Conservation (phyloP, 257 asterid species). For the Rauvolfia tetraphylla region DNA sequence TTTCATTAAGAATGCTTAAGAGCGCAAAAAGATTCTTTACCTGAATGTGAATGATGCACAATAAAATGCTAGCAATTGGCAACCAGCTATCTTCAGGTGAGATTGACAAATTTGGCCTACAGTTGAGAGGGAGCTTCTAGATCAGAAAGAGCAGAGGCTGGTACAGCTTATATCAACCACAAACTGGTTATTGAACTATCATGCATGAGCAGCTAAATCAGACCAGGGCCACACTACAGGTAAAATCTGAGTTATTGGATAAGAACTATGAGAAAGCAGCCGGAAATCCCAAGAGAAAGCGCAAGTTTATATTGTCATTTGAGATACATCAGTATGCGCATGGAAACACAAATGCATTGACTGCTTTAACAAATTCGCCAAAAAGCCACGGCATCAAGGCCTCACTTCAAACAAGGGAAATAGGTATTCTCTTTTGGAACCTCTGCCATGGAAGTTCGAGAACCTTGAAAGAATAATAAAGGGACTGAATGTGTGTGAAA, state of each 20-base stretch:
- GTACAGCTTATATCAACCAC: neutral
- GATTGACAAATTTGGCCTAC: slow-evolving; percentile 75
- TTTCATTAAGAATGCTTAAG: slow-evolving; percentile 8
- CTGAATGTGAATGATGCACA: slow-evolving; percentile 86
- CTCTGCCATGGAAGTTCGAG: neutral
- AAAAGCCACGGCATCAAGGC: neutral
- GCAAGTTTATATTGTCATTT: neutral
- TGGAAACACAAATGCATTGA: neutral
- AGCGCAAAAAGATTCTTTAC: slow-evolving; percentile 30
- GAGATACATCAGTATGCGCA: neutral
- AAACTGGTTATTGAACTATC: neutral
- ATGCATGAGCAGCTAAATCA: neutral
- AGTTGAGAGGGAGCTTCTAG: neutral
- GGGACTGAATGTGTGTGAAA: neutral
- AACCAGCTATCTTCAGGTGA: slow-evolving; percentile 98
- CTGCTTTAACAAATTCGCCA: no score
- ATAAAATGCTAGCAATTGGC: slow-evolving; percentile 88
- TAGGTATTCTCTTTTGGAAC: neutral
- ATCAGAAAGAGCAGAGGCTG: slow-evolving; percentile 5
- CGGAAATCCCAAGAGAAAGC: neutral
- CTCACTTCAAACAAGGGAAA: neutral
- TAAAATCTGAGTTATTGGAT: neutral
- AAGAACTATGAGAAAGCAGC: neutral
- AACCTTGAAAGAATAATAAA: neutral
- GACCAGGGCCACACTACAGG: neutral